Percentiles rank a stretch among this genome's conserved stretches.
phyloP scores from a whole-genome alignment of 441 rosid genomes.

The Bocquillonia castaneifolia region DNA sequence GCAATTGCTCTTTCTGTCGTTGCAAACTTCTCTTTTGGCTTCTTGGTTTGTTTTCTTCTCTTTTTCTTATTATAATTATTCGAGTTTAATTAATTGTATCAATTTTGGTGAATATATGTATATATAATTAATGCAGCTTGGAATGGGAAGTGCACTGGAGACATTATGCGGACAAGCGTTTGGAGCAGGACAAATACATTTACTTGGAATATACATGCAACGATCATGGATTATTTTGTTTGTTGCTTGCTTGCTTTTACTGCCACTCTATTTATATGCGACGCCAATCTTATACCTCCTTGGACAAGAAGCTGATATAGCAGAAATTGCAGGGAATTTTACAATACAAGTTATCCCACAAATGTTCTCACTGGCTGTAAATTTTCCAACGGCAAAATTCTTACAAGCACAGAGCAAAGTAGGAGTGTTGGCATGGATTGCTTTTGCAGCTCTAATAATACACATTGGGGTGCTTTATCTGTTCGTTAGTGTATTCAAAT shows the following conservation, averaged over 20 bases:
- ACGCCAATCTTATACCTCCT: slow-evolving; percentile 62
- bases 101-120: too few relatives aligned
- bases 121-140: slow-evolving; percentile 52
- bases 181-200: slow-evolving; percentile 59
- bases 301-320: slow-evolving; percentile 54
- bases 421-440: slow-evolving; percentile 68
- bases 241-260: slow-evolving; percentile 46
- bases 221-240: slow-evolving; percentile 72
- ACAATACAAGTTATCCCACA: slow-evolving; percentile 72
- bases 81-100: too few relatives aligned
- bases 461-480: slow-evolving; percentile 47
- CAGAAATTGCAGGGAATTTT: slow-evolving; percentile 48
- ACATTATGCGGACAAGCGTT: slow-evolving; percentile 73
- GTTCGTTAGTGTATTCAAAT: slow-evolving; percentile 50
- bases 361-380: slow-evolving; percentile 74
- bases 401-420: slow-evolving; percentile 84
- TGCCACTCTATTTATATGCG: slow-evolving; percentile 67
- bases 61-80: not conserved
- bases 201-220: slow-evolving; percentile 83
- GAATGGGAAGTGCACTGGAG: slow-evolving; percentile 74
- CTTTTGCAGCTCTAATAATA: slow-evolving; percentile 44
- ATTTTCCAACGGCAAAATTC: slow-evolving; percentile 75
- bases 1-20: slow-evolving; percentile 73
- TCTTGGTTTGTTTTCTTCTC: slow-evolving; percentile 45
- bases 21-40: slow-evolving; percentile 80